Conservation (phyloP, 768 basidiomycete species). For the Agrocybe praecox region DNA sequence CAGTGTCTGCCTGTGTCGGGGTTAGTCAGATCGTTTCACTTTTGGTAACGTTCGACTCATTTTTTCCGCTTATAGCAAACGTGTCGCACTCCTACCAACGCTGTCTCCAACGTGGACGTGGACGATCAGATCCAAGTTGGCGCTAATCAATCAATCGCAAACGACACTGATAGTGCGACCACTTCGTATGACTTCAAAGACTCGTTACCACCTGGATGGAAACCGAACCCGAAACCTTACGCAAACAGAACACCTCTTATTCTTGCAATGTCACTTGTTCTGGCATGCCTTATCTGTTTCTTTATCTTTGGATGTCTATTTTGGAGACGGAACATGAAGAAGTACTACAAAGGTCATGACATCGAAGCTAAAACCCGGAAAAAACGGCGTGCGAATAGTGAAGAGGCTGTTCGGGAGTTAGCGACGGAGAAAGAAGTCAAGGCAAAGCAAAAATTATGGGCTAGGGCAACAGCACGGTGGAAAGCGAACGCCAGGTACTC, state of each 20-base stretch:
- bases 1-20: constrained; percentile 48
- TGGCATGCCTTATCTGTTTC: constrained; percentile 61
- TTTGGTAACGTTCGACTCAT: constrained; percentile 1
- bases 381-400: constrained; percentile 16
- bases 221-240: constrained; percentile 15
- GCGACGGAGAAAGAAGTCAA: constrained; percentile 47
- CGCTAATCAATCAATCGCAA: constrained; percentile 17
- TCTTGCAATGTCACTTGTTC: constrained; percentile 59
- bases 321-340: constrained; percentile 50
- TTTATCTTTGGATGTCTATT: constrained; percentile 65
- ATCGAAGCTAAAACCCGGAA: constrained; percentile 49
- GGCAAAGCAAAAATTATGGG: constrained; percentile 62
- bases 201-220: constrained; percentile 62
- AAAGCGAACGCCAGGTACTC: constrained; percentile 60
- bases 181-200: constrained; percentile 30
- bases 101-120: constrained; percentile 20
- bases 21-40: constrained; percentile 15
- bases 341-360: constrained; percentile 40
- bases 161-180: constrained; percentile 16
- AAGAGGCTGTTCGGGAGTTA: constrained; percentile 31
- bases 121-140: constrained; percentile 34
- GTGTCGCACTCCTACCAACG: constrained; percentile 20
- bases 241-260: constrained; percentile 46
- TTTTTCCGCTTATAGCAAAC: constrained; percentile 13
- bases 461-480: constrained; percentile 69